Base-by-base conservation (phyloP, 1,139 yeast genomes). In the Candida sanyaensis region DNA sequence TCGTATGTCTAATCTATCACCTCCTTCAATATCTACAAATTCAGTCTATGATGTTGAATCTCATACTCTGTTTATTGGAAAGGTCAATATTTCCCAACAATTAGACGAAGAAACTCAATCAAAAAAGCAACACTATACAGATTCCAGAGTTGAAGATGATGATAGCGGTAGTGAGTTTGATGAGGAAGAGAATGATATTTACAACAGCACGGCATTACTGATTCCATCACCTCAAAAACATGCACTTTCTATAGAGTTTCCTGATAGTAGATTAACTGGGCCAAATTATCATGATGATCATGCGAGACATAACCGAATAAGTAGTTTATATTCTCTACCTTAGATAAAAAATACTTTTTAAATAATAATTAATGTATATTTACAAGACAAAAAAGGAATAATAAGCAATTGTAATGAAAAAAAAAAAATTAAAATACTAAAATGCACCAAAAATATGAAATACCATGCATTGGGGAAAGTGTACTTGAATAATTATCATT, bases 141-240 rank as follows among this genome's bases (percentile, higher is more conserved):
- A 33, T 8, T 7, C 23, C 27, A 8, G 27, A n/a, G 34, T 43
- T 12, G 40, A 40, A 17, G 50, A 44, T 9, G 52, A 49, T n/a
- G 61, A 56, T 10, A 41, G 45, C 10, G 50, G 33, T 7, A 54
- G 59, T 30, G 65, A 61, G 44, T 60, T 60, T 49, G 63, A 59
- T 26, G 62, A 59, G 40, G 45, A 37, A 10, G 42, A 43, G 29
- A 36, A 40, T 42, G 27, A 42, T 41, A 28, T 36, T 7, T 28
- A 21, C 21, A 36, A 42, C 28, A 34, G 36, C 8, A 17, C 40
- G 6, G 13, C 40, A 21, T 11, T 28, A 13, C 44, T 31, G 24
- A 17, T 34, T n/a, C 28, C 36, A 3, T 33, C 38, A 21, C 43
- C 43, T 32, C 30, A 26, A 13, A 24, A 24, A 13, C 38, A 30